Conservation (phyloP, 441 rosid genomes). For the Populus hybrid region DNA sequence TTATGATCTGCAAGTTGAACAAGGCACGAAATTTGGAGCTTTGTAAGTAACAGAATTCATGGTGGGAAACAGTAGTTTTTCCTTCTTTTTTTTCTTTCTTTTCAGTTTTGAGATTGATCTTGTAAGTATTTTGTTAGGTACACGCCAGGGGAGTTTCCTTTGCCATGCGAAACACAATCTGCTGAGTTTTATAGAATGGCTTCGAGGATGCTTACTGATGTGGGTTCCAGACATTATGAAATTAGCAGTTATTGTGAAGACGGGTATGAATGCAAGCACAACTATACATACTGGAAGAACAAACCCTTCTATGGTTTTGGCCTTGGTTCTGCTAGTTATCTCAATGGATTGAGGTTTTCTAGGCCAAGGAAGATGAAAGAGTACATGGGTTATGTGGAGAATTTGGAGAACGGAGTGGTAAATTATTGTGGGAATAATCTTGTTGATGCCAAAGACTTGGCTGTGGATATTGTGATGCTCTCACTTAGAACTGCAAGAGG, state of each 20-base stretch:
- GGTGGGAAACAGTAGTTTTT: background rate
- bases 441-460: constrained; percentile 59
- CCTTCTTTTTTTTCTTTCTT: background rate
- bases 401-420: constrained; percentile 51
- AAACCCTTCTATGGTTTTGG: constrained; percentile 84
- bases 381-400: constrained; percentile 54
- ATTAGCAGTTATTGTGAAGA: constrained; percentile 73
- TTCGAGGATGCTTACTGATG: constrained; percentile 54
- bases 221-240: constrained; percentile 77
- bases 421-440: constrained; percentile 30
- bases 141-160: constrained; percentile 78
- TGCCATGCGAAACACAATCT: constrained; percentile 77
- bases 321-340: constrained; percentile 82
- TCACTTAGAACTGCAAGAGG: constrained; percentile 87
- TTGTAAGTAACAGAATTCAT: constrained; percentile 32
- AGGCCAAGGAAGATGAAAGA: constrained; percentile 80
- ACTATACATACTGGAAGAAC: constrained; percentile 83
- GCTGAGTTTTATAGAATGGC: constrained; percentile 79
- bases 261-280: constrained; percentile 77
- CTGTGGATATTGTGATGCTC: constrained; percentile 78
- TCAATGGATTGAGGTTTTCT: constrained; percentile 83
- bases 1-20: constrained; percentile 96
- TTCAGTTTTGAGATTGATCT: constrained; percentile 9
- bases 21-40: constrained; percentile 81
- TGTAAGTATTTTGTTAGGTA: constrained; percentile 46